Conservation (phyloP, 305 asterid genomes). For the Solanum hybrid region DNA sequence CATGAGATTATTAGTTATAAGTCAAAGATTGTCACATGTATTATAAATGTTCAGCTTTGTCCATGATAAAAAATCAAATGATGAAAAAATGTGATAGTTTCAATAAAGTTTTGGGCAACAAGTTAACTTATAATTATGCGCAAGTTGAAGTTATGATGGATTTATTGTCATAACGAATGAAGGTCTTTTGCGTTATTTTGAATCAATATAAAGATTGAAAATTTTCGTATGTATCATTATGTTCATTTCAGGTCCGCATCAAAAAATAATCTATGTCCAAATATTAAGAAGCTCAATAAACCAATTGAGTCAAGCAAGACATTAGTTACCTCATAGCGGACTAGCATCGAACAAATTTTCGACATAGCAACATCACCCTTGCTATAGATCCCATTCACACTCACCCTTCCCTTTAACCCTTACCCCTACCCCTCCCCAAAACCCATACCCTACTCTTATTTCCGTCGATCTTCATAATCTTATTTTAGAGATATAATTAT, state of each 20-base stretch:
- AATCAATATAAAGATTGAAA: neutral
- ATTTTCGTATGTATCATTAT: neutral
- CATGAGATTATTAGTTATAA: neutral
- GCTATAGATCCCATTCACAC: neutral
- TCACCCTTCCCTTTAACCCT: neutral
- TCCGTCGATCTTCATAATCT: too few relatives aligned
- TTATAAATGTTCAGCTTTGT: neutral
- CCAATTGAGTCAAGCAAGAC: neutral
- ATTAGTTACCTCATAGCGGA: neutral
- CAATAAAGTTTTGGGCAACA: neutral
- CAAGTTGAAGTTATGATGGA: neutral
- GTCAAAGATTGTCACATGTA: neutral
- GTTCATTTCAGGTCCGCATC: neutral
- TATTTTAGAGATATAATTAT: too few relatives aligned
- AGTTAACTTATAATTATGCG: neutral
- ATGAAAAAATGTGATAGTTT: neutral
- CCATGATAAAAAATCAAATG: neutral
- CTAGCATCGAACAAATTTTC: neutral
- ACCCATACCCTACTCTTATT: neutral
- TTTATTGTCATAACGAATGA: neutral
- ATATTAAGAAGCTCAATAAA: neutral
- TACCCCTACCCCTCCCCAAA: neutral
- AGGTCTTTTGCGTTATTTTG: neutral
- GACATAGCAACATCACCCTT: neutral
- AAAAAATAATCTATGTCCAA: neutral